phyloP scores from a whole-genome alignment of 257 asterid genomes.

The Nicotiana tomentosiformis region DNA sequence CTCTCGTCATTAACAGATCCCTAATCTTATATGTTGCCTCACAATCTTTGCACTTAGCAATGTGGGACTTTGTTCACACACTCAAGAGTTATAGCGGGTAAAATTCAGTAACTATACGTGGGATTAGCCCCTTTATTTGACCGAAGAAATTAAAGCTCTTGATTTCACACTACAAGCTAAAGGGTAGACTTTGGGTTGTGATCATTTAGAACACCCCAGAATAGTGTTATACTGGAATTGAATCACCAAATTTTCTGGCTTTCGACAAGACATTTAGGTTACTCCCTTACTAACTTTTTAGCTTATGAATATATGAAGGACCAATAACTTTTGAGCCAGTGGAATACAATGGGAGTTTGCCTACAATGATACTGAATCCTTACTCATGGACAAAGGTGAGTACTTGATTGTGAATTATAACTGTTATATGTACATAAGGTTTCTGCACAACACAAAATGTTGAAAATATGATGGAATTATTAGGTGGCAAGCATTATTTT shows the following conservation, averaged over 20 bases:
- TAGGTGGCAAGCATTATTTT: constrained; percentile 15
- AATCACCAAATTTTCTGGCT: too few species aligned
- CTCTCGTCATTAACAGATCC: too few species aligned
- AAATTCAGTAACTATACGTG: too few species aligned
- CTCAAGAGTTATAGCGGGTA: too few species aligned
- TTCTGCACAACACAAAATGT: background rate
- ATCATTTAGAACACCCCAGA: background rate
- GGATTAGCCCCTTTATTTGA: too few species aligned
- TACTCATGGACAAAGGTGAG: constrained; percentile 17
- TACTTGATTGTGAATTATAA: background rate
- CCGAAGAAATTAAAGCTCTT: too few species aligned
- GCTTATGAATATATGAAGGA: background rate
- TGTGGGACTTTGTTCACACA: too few species aligned
- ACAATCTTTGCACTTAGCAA: too few species aligned
- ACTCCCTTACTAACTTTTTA: background rate
- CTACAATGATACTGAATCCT: constrained; percentile 1
- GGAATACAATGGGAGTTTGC: constrained; percentile 17
- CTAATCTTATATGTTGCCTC: too few species aligned
- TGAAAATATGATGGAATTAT: background rate
- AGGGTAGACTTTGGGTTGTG: background rate
- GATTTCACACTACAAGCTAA: background rate
- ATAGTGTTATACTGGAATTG: background rate
- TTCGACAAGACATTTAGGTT: background rate
- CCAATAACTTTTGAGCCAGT: constrained; percentile 10
- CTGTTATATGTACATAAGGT: background rate